Evolutionary conservation across 768 basidiomycete genomes (phyloP).

Genomic region (Pulveroboletus sp.): DNA sequence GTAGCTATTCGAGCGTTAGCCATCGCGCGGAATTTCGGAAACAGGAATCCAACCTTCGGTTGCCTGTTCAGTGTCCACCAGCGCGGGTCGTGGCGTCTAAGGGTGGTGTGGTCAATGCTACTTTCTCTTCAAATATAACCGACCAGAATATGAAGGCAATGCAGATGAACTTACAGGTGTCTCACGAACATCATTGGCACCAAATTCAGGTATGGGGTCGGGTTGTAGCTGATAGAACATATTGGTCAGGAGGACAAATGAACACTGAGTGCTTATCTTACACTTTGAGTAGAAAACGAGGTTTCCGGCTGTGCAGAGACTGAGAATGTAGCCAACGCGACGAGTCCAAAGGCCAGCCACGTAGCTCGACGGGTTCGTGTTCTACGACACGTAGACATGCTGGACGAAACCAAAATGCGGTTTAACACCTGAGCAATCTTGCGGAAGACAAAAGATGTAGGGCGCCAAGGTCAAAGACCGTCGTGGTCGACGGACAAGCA

Average conservation of each 20-base stretch:
- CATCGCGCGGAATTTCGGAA: neutral
- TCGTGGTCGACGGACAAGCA: neutral
- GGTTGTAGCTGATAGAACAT: slow-evolving; percentile 12
- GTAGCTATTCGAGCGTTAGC: slow-evolving; percentile 41
- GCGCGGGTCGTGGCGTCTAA: slow-evolving; percentile 12
- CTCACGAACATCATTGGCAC: slow-evolving; percentile 6
- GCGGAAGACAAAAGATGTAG: neutral
- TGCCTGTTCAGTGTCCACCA: slow-evolving; percentile 37
- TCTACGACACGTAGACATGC: slow-evolving; percentile 20
- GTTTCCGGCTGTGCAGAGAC: slow-evolving; percentile 37
- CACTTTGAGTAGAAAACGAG: slow-evolving; percentile 13
- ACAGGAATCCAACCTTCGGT: slow-evolving; percentile 43
- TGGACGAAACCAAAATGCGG: neutral
- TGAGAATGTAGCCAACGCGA: slow-evolving; percentile 45
- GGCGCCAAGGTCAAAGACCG: neutral
- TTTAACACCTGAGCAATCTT: neutral
- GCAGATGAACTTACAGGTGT: slow-evolving; percentile 8
- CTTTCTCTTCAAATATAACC: neutral
- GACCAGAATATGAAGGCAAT: neutral
- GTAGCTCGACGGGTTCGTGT: slow-evolving; percentile 39
- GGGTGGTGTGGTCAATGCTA: neutral
- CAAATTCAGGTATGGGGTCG: slow-evolving; percentile 5
- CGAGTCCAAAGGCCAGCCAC: slow-evolving; percentile 59
- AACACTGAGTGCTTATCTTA: slow-evolving; percentile 1
- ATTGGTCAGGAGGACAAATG: neutral